Percentiles rank a stretch among this genome's conserved stretches.
Evolutionary conservation across 306 rosid species (phyloP).

Genomic region (Phaseolus lunatus): DNA sequence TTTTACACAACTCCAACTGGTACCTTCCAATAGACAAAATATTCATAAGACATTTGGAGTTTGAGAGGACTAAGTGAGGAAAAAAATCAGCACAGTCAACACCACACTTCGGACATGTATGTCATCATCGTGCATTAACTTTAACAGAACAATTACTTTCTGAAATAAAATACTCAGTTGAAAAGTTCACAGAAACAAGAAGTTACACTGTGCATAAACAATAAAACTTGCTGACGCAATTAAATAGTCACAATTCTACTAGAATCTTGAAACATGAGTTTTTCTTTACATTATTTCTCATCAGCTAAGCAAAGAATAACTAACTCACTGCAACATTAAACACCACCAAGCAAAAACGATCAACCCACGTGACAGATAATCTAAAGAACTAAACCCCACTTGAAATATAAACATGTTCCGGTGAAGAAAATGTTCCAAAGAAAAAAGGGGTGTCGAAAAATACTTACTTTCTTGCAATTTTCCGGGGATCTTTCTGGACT

Average conservation of each 20-base stretch:
- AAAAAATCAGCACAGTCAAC: constrained; percentile 24
- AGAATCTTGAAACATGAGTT: constrained; percentile 15
- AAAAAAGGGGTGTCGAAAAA: not conserved
- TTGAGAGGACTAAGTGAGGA: not conserved
- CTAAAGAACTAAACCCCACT: constrained; percentile 3
- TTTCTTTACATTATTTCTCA: constrained; percentile 17
- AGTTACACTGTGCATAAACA: not conserved
- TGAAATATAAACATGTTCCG: constrained; percentile 6
- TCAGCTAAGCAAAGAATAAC: constrained; percentile 21
- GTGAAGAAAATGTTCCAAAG: not conserved
- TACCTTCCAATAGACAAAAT: constrained; percentile 61
- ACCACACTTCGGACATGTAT: constrained; percentile 10
- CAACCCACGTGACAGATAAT: not conserved
- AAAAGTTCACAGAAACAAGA: not conserved
- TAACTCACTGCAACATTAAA: constrained; percentile 16
- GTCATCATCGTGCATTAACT: not conserved
- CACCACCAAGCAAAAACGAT: constrained; percentile 21
- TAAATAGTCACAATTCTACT: not conserved
- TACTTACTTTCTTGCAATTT: constrained; percentile 69
- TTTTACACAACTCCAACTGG: constrained; percentile 81
- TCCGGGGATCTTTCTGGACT: constrained; percentile 68
- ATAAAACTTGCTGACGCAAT: constrained; percentile 4
- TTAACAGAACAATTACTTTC: constrained; percentile 2
- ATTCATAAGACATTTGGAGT: constrained; percentile 38
- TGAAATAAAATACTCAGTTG: not conserved